These are phyloP conservation scores for Gnomoniopsis sp. DNA, from an alignment of 2,329 filamentous ascomycete genomes.

Conservation along the genomic window DNA sequence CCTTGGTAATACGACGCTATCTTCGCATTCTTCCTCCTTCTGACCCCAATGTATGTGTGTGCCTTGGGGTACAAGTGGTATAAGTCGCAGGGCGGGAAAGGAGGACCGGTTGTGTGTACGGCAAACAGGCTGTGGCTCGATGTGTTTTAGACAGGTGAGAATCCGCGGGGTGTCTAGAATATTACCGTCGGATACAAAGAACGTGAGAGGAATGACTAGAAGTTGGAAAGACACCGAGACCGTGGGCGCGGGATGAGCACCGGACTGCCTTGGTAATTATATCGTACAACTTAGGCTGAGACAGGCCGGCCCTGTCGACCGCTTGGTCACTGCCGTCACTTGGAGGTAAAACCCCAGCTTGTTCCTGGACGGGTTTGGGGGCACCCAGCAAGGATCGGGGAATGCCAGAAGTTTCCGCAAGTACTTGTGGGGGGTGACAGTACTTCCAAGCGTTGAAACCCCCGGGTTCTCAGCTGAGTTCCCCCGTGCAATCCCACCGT, in stretches of 20 bases:
- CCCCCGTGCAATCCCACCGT: background rate
- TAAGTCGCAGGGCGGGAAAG: too few relatives aligned
- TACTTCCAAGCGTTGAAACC: background rate
- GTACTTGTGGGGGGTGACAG: conserved; percentile 2
- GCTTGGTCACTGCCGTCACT: conserved; percentile 15
- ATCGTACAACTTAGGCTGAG: conserved; percentile 15
- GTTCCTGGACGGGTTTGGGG: conserved; percentile 15
- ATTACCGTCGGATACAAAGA: background rate
- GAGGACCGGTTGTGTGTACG: background rate
- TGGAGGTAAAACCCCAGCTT: conserved; percentile 6
- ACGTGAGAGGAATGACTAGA: background rate
- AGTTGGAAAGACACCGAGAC: background rate
- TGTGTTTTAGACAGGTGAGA: background rate
- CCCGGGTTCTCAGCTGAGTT: background rate
- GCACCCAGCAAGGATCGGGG: conserved; percentile 10
- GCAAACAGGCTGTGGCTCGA: background rate
- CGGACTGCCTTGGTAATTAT: conserved; percentile 9
- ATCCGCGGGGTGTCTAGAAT: background rate
- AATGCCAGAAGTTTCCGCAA: conserved; percentile 9
- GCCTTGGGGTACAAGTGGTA: background rate
- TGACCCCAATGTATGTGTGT: background rate
- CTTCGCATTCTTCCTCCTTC: background rate
- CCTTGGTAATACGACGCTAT: background rate
- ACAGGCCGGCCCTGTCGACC: conserved; percentile 14
- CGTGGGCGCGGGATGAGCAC: background rate